phyloP scores from a whole-genome alignment of 257 asterid genomes.

The Petunia secreta region DNA sequence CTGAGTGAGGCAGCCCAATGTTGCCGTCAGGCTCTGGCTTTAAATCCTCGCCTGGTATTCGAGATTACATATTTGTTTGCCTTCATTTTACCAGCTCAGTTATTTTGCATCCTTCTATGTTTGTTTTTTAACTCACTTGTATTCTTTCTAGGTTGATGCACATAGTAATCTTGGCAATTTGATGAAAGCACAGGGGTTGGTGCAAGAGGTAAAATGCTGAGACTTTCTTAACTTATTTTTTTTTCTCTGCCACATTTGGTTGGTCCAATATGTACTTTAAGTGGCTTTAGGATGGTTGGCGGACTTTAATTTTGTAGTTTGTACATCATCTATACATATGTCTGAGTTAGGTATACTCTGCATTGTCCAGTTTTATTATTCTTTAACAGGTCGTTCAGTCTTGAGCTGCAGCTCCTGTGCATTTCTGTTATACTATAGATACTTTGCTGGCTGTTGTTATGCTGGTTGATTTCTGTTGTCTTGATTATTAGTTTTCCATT shows the following conservation, averaged over 20 bases:
- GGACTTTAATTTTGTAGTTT: neutral
- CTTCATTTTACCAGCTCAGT: conserved; percentile 20
- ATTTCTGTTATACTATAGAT: neutral
- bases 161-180: conserved; percentile 98
- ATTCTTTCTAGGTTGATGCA: conserved; percentile 81
- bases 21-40: conserved; percentile 98
- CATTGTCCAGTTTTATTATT: neutral
- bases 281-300: conserved; percentile 5
- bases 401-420: conserved; percentile 18
- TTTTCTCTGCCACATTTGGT: neutral
- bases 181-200: conserved; percentile 97
- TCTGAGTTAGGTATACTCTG: neutral
- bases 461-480: conserved; percentile 14
- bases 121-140: conserved; percentile 21
- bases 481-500: conserved; percentile 23
- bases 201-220: conserved; percentile 68
- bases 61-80: conserved; percentile 8
- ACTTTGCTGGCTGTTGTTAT: conserved; percentile 21
- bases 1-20: conserved; percentile 92
- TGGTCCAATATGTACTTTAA: neutral
- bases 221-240: neutral
- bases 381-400: conserved; percentile 20
- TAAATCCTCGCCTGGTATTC: conserved; percentile 86
- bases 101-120: conserved; percentile 19
- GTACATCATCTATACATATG: neutral